Evolutionary conservation across 441 rosid genomes (phyloP), one percentile per base, ranked within the genome.

Genomic region (Flueggea neowawraea): DNA sequence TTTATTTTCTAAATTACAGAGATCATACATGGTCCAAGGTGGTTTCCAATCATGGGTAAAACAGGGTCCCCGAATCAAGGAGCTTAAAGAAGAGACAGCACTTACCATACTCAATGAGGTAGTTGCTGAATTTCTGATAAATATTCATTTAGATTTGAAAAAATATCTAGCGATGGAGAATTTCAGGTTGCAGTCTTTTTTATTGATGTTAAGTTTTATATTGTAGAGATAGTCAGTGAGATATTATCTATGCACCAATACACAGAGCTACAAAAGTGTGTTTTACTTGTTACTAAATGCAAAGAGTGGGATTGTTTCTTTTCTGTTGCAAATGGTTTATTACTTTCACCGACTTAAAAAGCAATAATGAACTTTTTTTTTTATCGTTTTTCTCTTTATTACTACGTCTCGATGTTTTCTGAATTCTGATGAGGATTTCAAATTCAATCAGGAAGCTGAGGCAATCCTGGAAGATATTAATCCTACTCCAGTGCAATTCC

Each of bases 11-110:
- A 48, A 64, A 62, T 75, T 66, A 65, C 84, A 95, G 98, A 81
- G 74, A 62, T 75, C 99, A 44, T 95, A 85, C 75, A 50, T 86
- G 83, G 82, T 89, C 62, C 82, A 82, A 75, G 99, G 96, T 57
- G 99, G 99, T 64, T 95, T 75, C 80, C 81, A 80, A 68, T 81
- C 97, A 65, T 95, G 99, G 99, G 76, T 60, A 57, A 84, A 80
- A 49, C 75, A 88, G 70, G 95, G 95, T 71, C 86, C 86, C 54
- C 89, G 90, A 53, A 69, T 83, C 61, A 91, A 95, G 79, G 93
- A 86, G 67, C 94, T 85, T 14, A 95, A 84, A 66, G 83, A 89
- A 58, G 98, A 91, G 78, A 88, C 97, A 43, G 64, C 93, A 44
- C 73, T 95, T 41, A 70, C 89, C 41, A 74, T 95, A 60, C 89